Conservation (phyloP, 2,329 filamentous ascomycete species). For the Ceratocystis cacaofunesta region DNA sequence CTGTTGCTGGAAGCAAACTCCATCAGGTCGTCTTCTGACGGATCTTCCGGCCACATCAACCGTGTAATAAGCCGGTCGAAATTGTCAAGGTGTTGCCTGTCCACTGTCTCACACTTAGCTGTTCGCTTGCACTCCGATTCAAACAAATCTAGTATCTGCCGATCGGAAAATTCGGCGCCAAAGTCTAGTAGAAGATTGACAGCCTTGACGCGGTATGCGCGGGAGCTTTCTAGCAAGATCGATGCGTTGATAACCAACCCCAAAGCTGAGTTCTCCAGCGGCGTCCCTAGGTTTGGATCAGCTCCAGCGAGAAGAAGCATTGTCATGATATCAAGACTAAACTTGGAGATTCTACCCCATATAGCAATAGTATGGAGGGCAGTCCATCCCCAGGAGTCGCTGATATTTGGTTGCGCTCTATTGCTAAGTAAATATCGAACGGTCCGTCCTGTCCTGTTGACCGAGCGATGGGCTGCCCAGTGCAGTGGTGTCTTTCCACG, state of each 20-base stretch:
- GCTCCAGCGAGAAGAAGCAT: conserved; percentile 10
- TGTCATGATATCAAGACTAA: conserved; percentile 1
- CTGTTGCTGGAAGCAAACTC: conserved; percentile 9
- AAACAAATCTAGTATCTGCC: conserved; percentile 7
- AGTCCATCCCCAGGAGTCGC: conserved; percentile 8
- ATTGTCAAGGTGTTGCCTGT: conserved; percentile 5
- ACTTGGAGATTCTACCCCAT: conserved; percentile 1
- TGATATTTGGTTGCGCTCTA: conserved; percentile 10
- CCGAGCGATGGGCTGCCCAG: conserved; percentile 8
- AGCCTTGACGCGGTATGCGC: conserved; percentile 1
- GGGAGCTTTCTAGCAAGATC: neutral
- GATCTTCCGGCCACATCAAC: conserved; percentile 4
- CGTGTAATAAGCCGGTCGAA: conserved; percentile 10
- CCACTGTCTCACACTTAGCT: neutral
- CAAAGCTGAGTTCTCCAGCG: conserved; percentile 1
- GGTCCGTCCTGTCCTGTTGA: conserved; percentile 6
- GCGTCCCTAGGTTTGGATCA: conserved; percentile 7
- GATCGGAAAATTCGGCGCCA: conserved; percentile 3
- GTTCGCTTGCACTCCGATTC: conserved; percentile 5
- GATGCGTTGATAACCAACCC: conserved; percentile 9
- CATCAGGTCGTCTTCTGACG: conserved; percentile 1
- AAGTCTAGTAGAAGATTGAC: conserved; percentile 11
- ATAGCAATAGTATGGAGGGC: conserved; percentile 6
- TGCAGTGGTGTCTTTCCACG: conserved; percentile 9
- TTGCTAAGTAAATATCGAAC: conserved; percentile 9